phyloP scores from a whole-genome alignment of 2,329 filamentous ascomycete genomes.

The Amauroascus verrucosus region DNA sequence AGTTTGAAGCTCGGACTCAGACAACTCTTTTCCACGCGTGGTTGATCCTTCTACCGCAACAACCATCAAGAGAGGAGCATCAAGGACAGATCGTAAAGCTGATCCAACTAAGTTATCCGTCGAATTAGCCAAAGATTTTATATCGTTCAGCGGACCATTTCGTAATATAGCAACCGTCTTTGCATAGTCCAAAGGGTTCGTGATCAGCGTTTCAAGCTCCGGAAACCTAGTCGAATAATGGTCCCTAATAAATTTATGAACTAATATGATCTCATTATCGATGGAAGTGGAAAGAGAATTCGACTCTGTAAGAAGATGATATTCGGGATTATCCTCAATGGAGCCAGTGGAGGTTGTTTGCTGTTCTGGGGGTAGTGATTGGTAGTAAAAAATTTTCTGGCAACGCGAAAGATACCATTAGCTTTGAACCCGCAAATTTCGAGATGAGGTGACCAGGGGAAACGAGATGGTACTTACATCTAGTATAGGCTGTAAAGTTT shows the following conservation, averaged over 20 bases:
- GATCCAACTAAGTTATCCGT: slow-evolving; percentile 67
- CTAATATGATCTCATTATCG: slow-evolving; percentile 79
- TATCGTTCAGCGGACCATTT: slow-evolving; percentile 82
- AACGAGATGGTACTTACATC: slow-evolving; percentile 53
- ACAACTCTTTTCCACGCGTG: slow-evolving; percentile 69
- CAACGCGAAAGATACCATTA: slow-evolving; percentile 33
- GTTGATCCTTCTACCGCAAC: slow-evolving; percentile 91
- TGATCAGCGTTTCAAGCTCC: slow-evolving; percentile 80
- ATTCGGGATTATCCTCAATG: slow-evolving; percentile 85
- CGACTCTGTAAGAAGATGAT: slow-evolving; percentile 75
- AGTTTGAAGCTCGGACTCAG: slow-evolving; percentile 60
- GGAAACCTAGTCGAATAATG: slow-evolving; percentile 92
- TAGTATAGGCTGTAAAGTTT: slow-evolving; percentile 67
- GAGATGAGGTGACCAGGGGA: slow-evolving; percentile 9
- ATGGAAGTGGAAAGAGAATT: slow-evolving; percentile 87
- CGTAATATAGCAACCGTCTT: slow-evolving; percentile 88
- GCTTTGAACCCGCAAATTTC: slow-evolving; percentile 44
- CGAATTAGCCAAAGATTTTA: slow-evolving; percentile 67
- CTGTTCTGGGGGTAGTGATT: slow-evolving; percentile 56
- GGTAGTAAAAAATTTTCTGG: slow-evolving; percentile 72
- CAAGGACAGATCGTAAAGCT: slow-evolving; percentile 68
- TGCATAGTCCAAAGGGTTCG: slow-evolving; percentile 86
- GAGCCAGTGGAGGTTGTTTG: slow-evolving; percentile 62
- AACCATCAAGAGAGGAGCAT: slow-evolving; percentile 86
- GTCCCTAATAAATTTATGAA: slow-evolving; percentile 94